Evolutionary conservation across 2,329 filamentous ascomycete genomes (phyloP).

Genomic region (Cryphonectria japonica): DNA sequence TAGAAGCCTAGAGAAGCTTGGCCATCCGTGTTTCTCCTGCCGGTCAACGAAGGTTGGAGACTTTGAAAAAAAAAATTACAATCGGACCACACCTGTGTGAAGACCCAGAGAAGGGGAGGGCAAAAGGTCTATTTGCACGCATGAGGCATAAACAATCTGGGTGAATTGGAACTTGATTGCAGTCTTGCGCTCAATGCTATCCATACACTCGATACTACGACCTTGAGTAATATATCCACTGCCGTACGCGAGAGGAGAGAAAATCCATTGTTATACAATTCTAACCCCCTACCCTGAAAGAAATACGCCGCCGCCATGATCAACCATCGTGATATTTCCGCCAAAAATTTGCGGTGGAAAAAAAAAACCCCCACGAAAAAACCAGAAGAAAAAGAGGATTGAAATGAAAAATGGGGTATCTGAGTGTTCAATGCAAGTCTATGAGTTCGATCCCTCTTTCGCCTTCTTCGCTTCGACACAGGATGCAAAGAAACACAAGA

Average conservation of each 20-base stretch:
- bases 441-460: conserved; percentile 4
- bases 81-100: background rate
- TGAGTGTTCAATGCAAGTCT: conserved; percentile 20
- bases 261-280: conserved; percentile 8
- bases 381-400: background rate
- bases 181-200: background rate
- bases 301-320: conserved; percentile 14
- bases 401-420: conserved; percentile 7
- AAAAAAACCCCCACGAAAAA: no score
- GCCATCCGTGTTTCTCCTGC: conserved; percentile 21
- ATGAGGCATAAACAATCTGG: background rate
- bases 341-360: conserved; percentile 4
- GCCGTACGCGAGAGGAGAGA: background rate
- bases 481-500: background rate
- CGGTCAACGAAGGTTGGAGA: background rate
- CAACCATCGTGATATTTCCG: conserved; percentile 7
- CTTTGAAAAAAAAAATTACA: background rate
- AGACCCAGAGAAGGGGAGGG: no score
- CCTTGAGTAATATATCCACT: background rate
- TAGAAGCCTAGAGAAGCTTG: conserved; percentile 1
- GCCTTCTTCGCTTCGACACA: background rate
- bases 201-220: background rate
- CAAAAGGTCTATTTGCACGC: background rate
- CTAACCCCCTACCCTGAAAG: conserved; percentile 9
- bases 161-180: background rate